phyloP scores from a whole-genome alignment of 1,139 yeast species.

The Waltiozyma sp. region DNA sequence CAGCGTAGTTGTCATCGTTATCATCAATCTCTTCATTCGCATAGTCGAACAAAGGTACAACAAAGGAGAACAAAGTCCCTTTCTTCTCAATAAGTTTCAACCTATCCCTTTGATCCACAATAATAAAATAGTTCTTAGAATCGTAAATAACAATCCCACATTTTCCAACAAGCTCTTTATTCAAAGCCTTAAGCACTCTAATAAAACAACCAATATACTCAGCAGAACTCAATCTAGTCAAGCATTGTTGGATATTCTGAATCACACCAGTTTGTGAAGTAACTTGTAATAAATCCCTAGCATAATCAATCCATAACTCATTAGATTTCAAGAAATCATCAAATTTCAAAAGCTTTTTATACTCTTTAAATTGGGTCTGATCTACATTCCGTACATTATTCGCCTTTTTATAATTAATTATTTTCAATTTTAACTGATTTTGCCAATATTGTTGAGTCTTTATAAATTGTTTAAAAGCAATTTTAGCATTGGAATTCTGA shows the following conservation, averaged over 20 bases:
- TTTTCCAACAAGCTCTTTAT: conserved; percentile 49
- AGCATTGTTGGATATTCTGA: conserved; percentile 21
- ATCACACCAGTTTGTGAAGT: conserved; percentile 2
- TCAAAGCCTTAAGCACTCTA: conserved; percentile 47
- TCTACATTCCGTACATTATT: conserved; percentile 13
- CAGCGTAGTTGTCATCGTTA: conserved; percentile 28
- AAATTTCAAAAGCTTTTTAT: conserved; percentile 36
- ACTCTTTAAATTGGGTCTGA: conserved; percentile 23
- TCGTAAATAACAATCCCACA: conserved; percentile 84
- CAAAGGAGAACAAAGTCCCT: conserved; percentile 48
- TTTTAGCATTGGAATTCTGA: conserved; percentile 22
- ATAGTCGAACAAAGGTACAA: conserved; percentile 27
- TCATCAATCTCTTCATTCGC: conserved; percentile 17
- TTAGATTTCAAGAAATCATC: conserved; percentile 44
- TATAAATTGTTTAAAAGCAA: conserved; percentile 36
- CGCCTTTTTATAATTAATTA: conserved; percentile 12
- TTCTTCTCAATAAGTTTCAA: conserved; percentile 47
- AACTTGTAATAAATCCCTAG: conserved; percentile 35
- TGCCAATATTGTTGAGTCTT: conserved; percentile 26
- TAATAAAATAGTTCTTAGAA: conserved; percentile 61
- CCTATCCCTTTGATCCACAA: conserved; percentile 34
- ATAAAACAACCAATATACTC: conserved; percentile 76
- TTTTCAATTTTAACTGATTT: conserved; percentile 23
- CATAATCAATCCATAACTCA: conserved; percentile 52
- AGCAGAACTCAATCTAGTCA: conserved; percentile 60